Evolutionary conservation across 306 rosid genomes (phyloP).

Genomic region (Albizia julibrissin): DNA sequence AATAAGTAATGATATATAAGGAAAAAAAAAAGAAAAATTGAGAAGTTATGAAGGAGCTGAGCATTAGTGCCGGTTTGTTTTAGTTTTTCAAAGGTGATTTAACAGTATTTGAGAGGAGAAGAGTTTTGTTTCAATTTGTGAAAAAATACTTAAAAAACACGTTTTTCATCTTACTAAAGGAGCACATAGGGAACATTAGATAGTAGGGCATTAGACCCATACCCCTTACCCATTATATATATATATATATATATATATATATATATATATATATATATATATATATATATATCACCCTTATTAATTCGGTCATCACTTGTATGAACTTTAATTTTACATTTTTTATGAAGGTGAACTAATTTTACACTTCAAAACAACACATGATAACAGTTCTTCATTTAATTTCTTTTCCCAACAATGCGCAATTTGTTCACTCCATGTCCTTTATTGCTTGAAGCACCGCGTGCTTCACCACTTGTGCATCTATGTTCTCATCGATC

Average conservation of each 20-base stretch:
- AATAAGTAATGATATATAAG: too few species aligned
- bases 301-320: constrained; percentile 4
- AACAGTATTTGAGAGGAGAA: rapidly evolving
- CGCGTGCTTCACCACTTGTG: constrained; percentile 81
- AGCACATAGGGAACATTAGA: too few species aligned
- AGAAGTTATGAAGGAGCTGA: too few species aligned
- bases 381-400: neutral
- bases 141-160: too few species aligned
- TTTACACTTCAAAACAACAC: constrained; percentile 20
- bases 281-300: neutral
- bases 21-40: too few species aligned
- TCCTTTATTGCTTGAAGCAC: constrained; percentile 71
- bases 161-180: too few species aligned
- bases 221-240: too few species aligned
- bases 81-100: too few species aligned
- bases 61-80: too few species aligned
- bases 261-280: neutral
- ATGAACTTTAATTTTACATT: constrained; percentile 16
- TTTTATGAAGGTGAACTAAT: neutral
- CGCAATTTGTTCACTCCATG: constrained; percentile 40
- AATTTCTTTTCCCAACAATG: constrained; percentile 22
- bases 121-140: too few species aligned
- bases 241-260: neutral
- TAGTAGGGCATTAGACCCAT: too few species aligned
- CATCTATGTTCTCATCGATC: constrained; percentile 55